Base-by-base conservation (phyloP, 108 stramenopile species). In the Stephanodiscus triporus region DNA sequence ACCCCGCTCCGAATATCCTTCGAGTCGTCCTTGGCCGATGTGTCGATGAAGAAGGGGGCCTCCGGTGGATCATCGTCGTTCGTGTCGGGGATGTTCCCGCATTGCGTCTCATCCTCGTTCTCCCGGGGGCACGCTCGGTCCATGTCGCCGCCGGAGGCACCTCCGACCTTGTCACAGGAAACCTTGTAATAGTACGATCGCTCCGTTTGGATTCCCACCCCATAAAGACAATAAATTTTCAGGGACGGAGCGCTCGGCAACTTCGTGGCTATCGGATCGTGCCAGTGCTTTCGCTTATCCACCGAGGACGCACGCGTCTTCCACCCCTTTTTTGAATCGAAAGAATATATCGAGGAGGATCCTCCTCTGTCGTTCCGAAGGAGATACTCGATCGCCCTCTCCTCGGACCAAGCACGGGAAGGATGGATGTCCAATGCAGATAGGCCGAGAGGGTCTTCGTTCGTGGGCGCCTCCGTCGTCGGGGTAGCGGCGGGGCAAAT, bases 201-300 rank as follows among this genome's bases (percentile, higher is more conserved):
- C 72, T 96, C 95, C 4, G 96, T 92, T 40, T 83, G 85, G 9
- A 90, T 27, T 38, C 92, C 92, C 17, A 83, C 80, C 36, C 96
- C 96, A 72, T 97, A 97, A 27, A 97, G 37, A 55, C 96, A 97
- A 61, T 88, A 93, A 22, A 95, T 85, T 37, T 90, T 95, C 81
- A 95, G 72, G 16, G 84, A 82, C 11, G 96, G 92, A 17, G 94
- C 96, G 30, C 82, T 16, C 10, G 96, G 96, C 8, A 97, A 83
- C 23, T 91, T 87, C 19, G 89, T 85, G 14, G 64, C 74, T 0
- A 88, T 66, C 10, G 89, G 82, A 72, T 97, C 92, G 26, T 88
- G 86, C 93, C 93, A 97, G 45, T 84, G 73, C 43, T 75, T 70
- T 42, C 49, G 50, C 48, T 60, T 69, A 45, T 85, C 68, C 32